Percentiles rank a stretch among this genome's conserved stretches.
These are phyloP conservation scores for Blastocystis hominis DNA, from an alignment of 352 stramenopile genomes.

Conservation along the genomic window DNA sequence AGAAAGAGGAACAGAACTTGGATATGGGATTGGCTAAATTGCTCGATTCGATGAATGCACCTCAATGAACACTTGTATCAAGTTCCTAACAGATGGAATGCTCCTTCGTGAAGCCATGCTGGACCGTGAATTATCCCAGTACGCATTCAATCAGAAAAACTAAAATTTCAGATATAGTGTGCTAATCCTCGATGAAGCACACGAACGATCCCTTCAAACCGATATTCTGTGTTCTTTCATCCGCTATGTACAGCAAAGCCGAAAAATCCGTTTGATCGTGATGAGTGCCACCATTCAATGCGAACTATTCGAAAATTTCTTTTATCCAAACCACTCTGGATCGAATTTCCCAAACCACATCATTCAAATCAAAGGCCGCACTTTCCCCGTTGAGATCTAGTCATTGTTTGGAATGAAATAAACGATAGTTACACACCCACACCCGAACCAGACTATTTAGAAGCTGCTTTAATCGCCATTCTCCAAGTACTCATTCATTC, in stretches of 20 bases:
- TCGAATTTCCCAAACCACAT: background rate
- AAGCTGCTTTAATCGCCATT: constrained; percentile 74
- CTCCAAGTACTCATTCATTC: constrained; percentile 72
- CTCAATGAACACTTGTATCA: constrained; percentile 74
- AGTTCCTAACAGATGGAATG: constrained; percentile 93
- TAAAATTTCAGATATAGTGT: constrained; percentile 80
- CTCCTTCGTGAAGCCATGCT: constrained; percentile 78
- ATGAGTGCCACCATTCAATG: constrained; percentile 78
- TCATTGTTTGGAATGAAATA: background rate
- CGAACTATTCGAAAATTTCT: constrained; percentile 73
- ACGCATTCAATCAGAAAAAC: constrained; percentile 62
- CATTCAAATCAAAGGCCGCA: constrained; percentile 58
- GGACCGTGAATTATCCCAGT: constrained; percentile 64
- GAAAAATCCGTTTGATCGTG: constrained; percentile 72
- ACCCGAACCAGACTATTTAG: constrained; percentile 76
- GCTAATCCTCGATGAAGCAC: constrained; percentile 91
- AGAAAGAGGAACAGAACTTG: constrained; percentile 66
- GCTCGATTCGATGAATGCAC: constrained; percentile 77
- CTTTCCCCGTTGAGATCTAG: constrained; percentile 58
- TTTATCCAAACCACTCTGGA: constrained; percentile 61
- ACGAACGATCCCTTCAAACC: constrained; percentile 92
- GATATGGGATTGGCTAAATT: constrained; percentile 72
- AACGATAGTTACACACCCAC: constrained; percentile 67
- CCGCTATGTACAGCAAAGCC: constrained; percentile 69
- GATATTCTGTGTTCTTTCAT: constrained; percentile 83